Percentiles rank a stretch among this genome's conserved stretches.
Conservation (phyloP, 805 yeast species). For the Hanseniaspora singularis region DNA sequence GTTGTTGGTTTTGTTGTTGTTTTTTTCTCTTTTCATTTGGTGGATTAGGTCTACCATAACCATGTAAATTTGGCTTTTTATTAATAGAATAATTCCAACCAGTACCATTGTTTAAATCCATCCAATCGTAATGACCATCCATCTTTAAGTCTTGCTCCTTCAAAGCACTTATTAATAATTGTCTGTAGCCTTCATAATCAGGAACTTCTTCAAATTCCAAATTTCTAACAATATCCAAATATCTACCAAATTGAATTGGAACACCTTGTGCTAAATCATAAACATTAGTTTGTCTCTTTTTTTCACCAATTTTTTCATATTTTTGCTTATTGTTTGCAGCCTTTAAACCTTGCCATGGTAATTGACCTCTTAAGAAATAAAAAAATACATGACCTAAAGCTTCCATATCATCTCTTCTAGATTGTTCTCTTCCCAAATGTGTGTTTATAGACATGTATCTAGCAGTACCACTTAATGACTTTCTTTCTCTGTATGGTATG, state of each 20-base stretch:
- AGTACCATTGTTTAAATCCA: conserved; percentile 85
- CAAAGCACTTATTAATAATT: conserved; percentile 64
- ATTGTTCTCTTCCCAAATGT: conserved; percentile 93
- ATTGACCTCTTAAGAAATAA: conserved; percentile 82
- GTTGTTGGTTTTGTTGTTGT: conserved; percentile 18
- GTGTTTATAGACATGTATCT: conserved; percentile 96
- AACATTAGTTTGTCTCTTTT: conserved; percentile 80
- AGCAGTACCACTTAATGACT: conserved; percentile 95
- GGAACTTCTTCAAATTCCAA: conserved; percentile 89
- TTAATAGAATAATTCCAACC: conserved; percentile 90
- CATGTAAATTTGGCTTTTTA: conserved; percentile 88
- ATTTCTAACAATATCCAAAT: conserved; percentile 76
- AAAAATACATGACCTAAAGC: conserved; percentile 93
- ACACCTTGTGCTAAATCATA: conserved; percentile 76
- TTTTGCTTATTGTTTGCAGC: conserved; percentile 97
- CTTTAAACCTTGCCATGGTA: conserved; percentile 98
- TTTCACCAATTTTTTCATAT: conserved; percentile 94
- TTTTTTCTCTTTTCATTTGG: conserved; percentile 39
- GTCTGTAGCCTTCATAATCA: conserved; percentile 77
- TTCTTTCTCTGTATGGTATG: conserved; percentile 92
- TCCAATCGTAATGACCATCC: conserved; percentile 96
- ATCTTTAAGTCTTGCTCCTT: conserved; percentile 55
- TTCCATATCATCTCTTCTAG: conserved; percentile 92
- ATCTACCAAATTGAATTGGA: conserved; percentile 88
- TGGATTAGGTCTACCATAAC: conserved; percentile 92